Percentiles rank a stretch among this genome's conserved stretches.
Conservation (phyloP, 768 basidiomycete species). For the Sarcodon sp. region DNA sequence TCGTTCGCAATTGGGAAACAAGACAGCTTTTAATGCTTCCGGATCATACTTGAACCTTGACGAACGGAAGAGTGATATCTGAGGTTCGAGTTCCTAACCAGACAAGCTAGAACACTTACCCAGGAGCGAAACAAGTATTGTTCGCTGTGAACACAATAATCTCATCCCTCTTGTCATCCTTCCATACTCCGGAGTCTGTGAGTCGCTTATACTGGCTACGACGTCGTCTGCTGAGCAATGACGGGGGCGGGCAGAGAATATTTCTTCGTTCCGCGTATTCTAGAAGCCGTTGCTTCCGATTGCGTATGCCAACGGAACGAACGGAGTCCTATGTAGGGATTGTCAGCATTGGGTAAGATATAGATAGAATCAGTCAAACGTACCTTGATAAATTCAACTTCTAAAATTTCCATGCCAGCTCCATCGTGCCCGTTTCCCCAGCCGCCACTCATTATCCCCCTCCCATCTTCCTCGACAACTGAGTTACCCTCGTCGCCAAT, state of each 20-base stretch:
- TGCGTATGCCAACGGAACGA: constrained; percentile 42
- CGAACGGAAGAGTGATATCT: background rate
- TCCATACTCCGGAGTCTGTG: constrained; percentile 4
- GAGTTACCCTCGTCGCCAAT: constrained; percentile 3
- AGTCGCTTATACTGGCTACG: constrained; percentile 4
- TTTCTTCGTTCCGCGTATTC: constrained; percentile 55
- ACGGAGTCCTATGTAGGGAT: constrained; percentile 31
- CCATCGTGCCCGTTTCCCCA: constrained; percentile 79
- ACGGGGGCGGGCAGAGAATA: constrained; percentile 23
- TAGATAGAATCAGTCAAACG: constrained; percentile 9
- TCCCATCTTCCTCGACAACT: constrained; percentile 14
- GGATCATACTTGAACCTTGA: constrained; percentile 19
- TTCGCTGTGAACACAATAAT: constrained; percentile 8
- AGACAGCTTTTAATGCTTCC: constrained; percentile 11
- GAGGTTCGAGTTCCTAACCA: too few relatives aligned
- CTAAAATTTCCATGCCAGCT: constrained; percentile 59
- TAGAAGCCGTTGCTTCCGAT: constrained; percentile 49
- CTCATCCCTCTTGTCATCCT: constrained; percentile 3
- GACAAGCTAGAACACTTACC: background rate
- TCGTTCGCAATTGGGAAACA: constrained; percentile 9
- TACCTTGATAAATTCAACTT: constrained; percentile 53
- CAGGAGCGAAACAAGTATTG: constrained; percentile 7
- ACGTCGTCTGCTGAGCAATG: constrained; percentile 2
- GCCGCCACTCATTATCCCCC: constrained; percentile 27
- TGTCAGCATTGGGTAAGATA: background rate